Base-by-base conservation (phyloP, 768 basidiomycete species). In the Serendipita sp. region DNA sequence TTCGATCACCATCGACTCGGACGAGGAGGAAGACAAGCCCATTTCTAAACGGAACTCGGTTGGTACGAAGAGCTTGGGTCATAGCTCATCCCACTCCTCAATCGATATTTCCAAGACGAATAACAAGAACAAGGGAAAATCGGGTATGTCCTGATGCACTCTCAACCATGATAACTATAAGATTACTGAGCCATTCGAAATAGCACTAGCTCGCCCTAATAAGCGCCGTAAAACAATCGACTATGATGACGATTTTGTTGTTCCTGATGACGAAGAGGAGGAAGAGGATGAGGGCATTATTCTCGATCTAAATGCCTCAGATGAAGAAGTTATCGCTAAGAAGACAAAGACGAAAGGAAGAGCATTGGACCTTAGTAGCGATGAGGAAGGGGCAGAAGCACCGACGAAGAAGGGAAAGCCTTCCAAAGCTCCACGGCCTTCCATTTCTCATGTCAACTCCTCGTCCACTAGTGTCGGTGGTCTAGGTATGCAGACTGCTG, bases 211-310 rank as follows among this genome's bases (percentile, higher is more conserved):
- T n/a, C 56, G 56, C 18, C 56, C 56, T 8, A 38, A 24, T 28
- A 60, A 60, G n/a, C 56, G 56, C 28, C 56, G 56, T n/a, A 60
- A 63, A 24, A 38, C 76, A 67, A 77, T 70, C 37, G 82, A 79
- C 60, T 85, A 88, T 67, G 85, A 89, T 60, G 85, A 80, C 68
- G 82, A 88, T 66, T 90, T 91, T 70, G 80, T 89, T 69, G 84
- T 80, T 45, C 81, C 84, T 18, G 83, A 83, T 48, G 83, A 84
- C 48, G 82, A 81, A 10, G 86, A 85, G 28, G 78, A 77, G 1
- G 85, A 85, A 3, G 77, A 77, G 38, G 79, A 79, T 11, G 75
- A 76, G 38, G 16, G 13, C 44, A 44, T 69, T 47, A 18, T 58
- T 10, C 41, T 64, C 18, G 66, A 67, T 35, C 38, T 63, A 15